A percentile compares a stretch with the other conserved stretches of the same genome.
Evolutionary conservation across 2,329 filamentous ascomycete genomes (phyloP).

Genomic region (Calonectria honghensis): DNA sequence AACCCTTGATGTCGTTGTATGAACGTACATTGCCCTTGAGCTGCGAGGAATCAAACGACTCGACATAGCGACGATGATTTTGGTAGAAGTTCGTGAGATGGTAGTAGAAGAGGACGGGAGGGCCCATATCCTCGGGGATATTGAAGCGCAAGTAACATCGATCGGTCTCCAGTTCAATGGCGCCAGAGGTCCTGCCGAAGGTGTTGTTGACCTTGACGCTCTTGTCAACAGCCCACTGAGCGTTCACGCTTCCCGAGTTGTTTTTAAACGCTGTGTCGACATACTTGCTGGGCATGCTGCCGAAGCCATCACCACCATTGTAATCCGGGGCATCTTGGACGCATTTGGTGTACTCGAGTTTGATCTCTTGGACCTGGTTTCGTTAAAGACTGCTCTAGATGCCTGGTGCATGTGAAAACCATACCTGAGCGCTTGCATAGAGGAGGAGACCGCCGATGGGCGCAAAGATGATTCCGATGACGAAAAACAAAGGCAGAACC

Average conservation of each 20-base stretch:
- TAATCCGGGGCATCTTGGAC: constrained; percentile 69
- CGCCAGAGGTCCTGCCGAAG: constrained; percentile 32
- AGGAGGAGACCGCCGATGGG: constrained; percentile 92
- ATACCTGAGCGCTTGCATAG: constrained; percentile 88
- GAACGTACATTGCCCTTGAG: constrained; percentile 81
- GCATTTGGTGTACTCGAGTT: constrained; percentile 93
- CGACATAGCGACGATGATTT: constrained; percentile 97
- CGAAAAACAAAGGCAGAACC: constrained; percentile 92
- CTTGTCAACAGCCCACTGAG: constrained; percentile 66
- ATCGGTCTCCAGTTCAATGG: constrained; percentile 60
- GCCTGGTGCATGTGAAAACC: constrained; percentile 44
- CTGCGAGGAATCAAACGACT: constrained; percentile 89
- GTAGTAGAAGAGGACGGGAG: constrained; percentile 95
- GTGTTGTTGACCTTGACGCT: constrained; percentile 61
- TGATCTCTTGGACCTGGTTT: constrained; percentile 88
- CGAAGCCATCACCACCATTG: constrained; percentile 59
- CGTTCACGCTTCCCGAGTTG: constrained; percentile 62
- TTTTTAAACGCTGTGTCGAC: constrained; percentile 84
- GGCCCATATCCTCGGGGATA: constrained; percentile 85
- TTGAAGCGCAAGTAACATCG: constrained; percentile 86
- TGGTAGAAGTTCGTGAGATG: constrained; percentile 98
- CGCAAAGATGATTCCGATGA: constrained; percentile 92
- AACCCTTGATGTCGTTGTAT: constrained; percentile 76
- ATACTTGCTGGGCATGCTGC: constrained; percentile 72
- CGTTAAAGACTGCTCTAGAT: constrained; percentile 36